Base-by-base conservation (phyloP, 371 early-diverging fungal species). In the Mucor racemosus region DNA sequence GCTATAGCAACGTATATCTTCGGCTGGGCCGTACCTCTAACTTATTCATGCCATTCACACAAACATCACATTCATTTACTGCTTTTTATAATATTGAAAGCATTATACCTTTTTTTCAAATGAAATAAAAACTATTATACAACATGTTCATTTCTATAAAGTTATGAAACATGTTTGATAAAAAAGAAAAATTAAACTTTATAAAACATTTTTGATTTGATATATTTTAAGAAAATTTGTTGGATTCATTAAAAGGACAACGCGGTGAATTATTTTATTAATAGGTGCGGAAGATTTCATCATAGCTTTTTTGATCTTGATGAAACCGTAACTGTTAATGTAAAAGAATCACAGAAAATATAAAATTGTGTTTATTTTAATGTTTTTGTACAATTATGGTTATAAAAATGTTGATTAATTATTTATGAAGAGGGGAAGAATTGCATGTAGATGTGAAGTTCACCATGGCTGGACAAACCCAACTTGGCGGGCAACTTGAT, bases 381-480 rank as follows among this genome's bases (percentile, higher is more conserved):
- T 46, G 46, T 42, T 46, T 46, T 46, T 46, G 46, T 46, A 46
- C 46, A 46, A 44, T 44, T 46, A 46, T 46, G 46, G 17, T 46
- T 19, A 19, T 8, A 10, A 19, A 19, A 17, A 14, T 50, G 15
- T 17, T 8, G 8, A 46, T 7, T 46, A 19, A 13, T 53, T 35
- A 15, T 26, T 69, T 65, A 64, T 62, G 62, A 63, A 50, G 67
- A 64, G 46, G 67, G 76, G 14, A 39, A 33, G 60, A 81, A 78
- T 56, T 73, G 64, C 17, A 74, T 64, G 55, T 36, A 46, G 21
- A 81, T 26, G 59, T 74, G 79, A 31, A 81, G 41, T 68, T 81
- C 82, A 60, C 82, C 82, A 38, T 79, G 79, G 63, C 75, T 77
- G 48, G 64, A 56, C 17, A 81, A 59, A 68, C 79, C 79, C 59